Percentiles rank a stretch among this genome's conserved stretches.
Evolutionary conservation across 2,329 filamentous ascomycete genomes (phyloP).

Genomic region (Aspergillus sp.): DNA sequence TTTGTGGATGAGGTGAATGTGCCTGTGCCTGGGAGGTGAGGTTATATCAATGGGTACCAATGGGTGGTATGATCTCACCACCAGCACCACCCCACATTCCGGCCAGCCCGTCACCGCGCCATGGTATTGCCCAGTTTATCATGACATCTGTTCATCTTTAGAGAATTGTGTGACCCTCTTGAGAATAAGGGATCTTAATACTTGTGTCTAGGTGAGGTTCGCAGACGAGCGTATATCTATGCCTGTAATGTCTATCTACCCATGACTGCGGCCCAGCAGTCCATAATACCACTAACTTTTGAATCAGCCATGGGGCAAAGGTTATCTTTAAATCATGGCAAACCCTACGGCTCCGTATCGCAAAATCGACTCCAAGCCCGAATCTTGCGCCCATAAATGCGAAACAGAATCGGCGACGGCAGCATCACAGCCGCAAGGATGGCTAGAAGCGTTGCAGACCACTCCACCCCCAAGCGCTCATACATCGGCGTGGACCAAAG

Average conservation of each 20-base stretch:
- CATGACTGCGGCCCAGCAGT: too few species aligned
- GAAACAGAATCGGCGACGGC: conserved; percentile 56
- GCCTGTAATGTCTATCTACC: too few species aligned
- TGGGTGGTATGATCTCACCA: not conserved
- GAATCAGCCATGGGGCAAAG: too few species aligned
- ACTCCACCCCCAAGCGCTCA: conserved; percentile 17
- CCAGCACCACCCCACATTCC: not conserved
- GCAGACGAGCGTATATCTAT: too few species aligned
- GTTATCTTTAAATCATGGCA: too few species aligned
- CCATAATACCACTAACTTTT: too few species aligned
- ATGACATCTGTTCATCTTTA: too few species aligned
- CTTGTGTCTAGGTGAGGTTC: too few species aligned
- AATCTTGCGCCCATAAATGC: conserved; percentile 21
- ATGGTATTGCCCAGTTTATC: not conserved
- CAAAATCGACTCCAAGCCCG: conserved; percentile 25
- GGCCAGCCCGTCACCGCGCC: not conserved
- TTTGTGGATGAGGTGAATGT: not conserved
- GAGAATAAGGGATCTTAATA: too few species aligned
- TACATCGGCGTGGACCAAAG: conserved; percentile 22
- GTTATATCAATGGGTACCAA: not conserved
- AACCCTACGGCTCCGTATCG: not conserved
- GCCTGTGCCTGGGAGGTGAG: not conserved
- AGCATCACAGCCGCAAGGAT: conserved; percentile 58
- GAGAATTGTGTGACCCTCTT: too few species aligned
- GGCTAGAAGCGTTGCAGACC: conserved; percentile 20